These are phyloP conservation scores for Lepidium aucheri DNA, from an alignment of 345 rosid species.

Conservation along the genomic window DNA sequence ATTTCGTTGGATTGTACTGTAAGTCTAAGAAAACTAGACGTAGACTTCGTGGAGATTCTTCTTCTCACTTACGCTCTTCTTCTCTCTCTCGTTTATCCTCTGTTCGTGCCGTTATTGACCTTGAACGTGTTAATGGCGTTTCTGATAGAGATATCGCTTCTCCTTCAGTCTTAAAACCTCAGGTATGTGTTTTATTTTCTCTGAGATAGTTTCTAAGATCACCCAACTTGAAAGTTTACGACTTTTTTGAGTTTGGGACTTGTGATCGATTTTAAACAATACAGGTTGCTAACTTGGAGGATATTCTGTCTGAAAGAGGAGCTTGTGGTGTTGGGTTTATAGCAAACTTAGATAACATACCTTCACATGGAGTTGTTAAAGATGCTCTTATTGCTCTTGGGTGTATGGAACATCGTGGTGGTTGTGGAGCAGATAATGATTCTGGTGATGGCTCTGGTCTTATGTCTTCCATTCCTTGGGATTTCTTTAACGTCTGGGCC, in stretches of 20 bases:
- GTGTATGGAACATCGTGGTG: slow-evolving; percentile 99
- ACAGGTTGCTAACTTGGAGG: slow-evolving; percentile 79
- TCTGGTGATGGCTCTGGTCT: slow-evolving; percentile 97
- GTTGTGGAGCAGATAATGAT: slow-evolving; percentile 98
- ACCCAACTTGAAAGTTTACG: neutral
- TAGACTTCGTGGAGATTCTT: slow-evolving; percentile 35
- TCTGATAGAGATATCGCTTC: slow-evolving; percentile 13
- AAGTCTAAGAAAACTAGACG: slow-evolving; percentile 40
- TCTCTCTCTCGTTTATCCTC: slow-evolving; percentile 34
- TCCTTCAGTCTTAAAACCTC: slow-evolving; percentile 33
- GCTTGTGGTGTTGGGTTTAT: slow-evolving; percentile 99
- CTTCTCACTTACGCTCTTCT: slow-evolving; percentile 17
- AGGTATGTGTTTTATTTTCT: slow-evolving; percentile 31
- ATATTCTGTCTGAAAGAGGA: slow-evolving; percentile 88
- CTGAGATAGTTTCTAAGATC: neutral
- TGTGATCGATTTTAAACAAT: neutral
- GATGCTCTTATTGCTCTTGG: slow-evolving; percentile 92
- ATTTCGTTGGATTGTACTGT: slow-evolving; percentile 56
- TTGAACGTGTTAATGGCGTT: slow-evolving; percentile 19
- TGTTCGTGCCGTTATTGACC: slow-evolving; percentile 46
- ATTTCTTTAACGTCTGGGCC: slow-evolving; percentile 74
- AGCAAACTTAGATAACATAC: slow-evolving; percentile 88
- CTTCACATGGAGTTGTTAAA: slow-evolving; percentile 65
- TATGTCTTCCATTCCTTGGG: slow-evolving; percentile 99
- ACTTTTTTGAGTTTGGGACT: neutral